These are phyloP conservation scores for Ceratocystiopsis sp. DNA, from an alignment of 2,329 filamentous ascomycete species.

Conservation along the genomic window DNA sequence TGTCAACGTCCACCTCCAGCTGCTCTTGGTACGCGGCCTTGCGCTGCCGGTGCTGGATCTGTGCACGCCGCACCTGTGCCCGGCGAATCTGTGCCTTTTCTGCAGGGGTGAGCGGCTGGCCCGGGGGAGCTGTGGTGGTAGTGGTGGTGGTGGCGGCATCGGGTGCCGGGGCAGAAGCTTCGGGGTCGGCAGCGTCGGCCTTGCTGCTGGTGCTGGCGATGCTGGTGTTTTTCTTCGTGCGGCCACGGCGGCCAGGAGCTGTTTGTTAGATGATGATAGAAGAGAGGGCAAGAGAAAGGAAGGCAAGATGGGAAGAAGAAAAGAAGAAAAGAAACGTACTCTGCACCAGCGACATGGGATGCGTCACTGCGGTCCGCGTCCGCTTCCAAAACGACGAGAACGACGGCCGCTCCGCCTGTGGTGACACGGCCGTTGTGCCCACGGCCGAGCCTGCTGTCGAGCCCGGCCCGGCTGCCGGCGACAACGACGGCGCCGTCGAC, in stretches of 20 bases:
- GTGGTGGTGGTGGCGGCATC: too few species aligned
- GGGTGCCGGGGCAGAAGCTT: too few species aligned
- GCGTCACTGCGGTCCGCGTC: constrained; percentile 6
- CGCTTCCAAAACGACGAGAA: constrained; percentile 31
- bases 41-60: constrained; percentile 37
- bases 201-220: too few species aligned
- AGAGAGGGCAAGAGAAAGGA: not conserved
- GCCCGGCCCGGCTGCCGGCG: too few species aligned
- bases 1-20: constrained; percentile 32
- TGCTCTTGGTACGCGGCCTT: constrained; percentile 38
- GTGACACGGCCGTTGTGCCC: too few species aligned
- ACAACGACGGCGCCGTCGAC: too few species aligned
- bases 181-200: too few species aligned
- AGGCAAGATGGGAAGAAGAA: not conserved
- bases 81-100: constrained; percentile 30
- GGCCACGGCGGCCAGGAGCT: too few species aligned
- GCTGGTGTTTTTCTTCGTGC: too few species aligned
- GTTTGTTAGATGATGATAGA: not conserved
- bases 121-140: too few species aligned
- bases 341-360: too few species aligned
- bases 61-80: constrained; percentile 34
- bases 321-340: not conserved
- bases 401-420: constrained; percentile 19
- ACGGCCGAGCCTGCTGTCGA: too few species aligned
- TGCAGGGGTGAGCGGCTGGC: constrained; percentile 8